Evolutionary conservation across 805 yeast species (phyloP).

Genomic region (Candida andamanensis): DNA sequence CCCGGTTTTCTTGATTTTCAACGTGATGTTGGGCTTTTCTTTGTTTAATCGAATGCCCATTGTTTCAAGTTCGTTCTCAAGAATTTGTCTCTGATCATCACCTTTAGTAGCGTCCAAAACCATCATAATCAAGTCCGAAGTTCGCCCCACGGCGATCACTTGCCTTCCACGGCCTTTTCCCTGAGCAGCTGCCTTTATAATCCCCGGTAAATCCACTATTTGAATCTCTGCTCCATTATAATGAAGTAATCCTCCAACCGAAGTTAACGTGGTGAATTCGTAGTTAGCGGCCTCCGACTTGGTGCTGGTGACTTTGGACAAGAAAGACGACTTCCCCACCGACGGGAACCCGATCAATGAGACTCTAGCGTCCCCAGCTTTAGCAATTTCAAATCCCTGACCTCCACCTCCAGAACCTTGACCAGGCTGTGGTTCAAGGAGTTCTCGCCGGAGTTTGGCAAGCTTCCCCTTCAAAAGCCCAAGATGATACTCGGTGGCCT

Average conservation of each 20-base stretch:
- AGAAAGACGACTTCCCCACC: conserved; percentile 90
- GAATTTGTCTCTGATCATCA: conserved; percentile 76
- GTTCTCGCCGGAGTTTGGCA: conserved; percentile 86
- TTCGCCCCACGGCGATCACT: conserved; percentile 92
- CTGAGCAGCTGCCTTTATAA: conserved; percentile 92
- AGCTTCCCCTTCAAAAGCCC: conserved; percentile 92
- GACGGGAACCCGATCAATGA: conserved; percentile 96
- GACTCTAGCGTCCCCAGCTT: conserved; percentile 94
- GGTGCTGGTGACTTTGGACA: conserved; percentile 86
- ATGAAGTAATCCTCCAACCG: conserved; percentile 93
- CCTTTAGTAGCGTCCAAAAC: conserved; percentile 94
- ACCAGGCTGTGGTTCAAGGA: conserved; percentile 84
- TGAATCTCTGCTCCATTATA: conserved; percentile 97
- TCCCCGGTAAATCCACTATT: conserved; percentile 96
- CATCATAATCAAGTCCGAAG: conserved; percentile 90
- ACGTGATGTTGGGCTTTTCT: conserved; percentile 70
- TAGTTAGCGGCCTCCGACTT: conserved; percentile 93
- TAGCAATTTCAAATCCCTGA: conserved; percentile 88
- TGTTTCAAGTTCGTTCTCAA: conserved; percentile 85
- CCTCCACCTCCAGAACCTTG: conserved; percentile 70
- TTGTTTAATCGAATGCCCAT: conserved; percentile 91
- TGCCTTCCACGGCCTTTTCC: conserved; percentile 98
- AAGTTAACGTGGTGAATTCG: conserved; percentile 92
- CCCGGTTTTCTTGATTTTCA: conserved; percentile 79
- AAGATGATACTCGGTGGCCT: conserved; percentile 95